Conservation (phyloP, 2,329 filamentous ascomycete genomes). For the Chrysoporthe puriensis region DNA sequence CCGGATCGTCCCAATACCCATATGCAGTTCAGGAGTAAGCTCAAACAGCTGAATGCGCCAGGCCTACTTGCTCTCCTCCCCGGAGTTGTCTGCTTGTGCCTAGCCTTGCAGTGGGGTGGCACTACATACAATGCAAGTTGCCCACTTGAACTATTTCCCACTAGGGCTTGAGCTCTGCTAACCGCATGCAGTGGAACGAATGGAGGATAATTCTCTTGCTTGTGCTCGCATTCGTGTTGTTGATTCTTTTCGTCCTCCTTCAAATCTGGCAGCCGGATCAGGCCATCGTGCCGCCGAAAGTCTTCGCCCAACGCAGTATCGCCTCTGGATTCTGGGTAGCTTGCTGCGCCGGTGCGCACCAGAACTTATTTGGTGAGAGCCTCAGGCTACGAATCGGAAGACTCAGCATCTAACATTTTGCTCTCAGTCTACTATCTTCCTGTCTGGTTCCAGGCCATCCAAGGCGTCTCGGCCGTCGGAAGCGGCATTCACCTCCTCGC, state of each 20-base stretch:
- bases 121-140: conserved; percentile 25
- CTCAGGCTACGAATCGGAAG: no score
- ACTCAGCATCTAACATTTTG: not conserved
- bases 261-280: conserved; percentile 48
- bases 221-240: conserved; percentile 35
- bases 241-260: conserved; percentile 35
- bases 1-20: conserved; percentile 19
- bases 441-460: conserved; percentile 38
- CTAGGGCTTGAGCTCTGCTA: not conserved
- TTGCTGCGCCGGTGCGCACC: conserved; percentile 36
- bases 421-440: conserved; percentile 35
- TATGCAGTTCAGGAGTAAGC: conserved; percentile 29
- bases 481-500: conserved; percentile 38
- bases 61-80: conserved; percentile 30
- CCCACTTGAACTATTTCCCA: not conserved
- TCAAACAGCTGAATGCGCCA: conserved; percentile 32
- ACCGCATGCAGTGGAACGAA: conserved; percentile 32
- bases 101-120: conserved; percentile 35
- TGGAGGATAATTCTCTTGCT: conserved; percentile 38
- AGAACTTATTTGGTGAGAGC: conserved; percentile 7
- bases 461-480: conserved; percentile 36
- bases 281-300: conserved; percentile 51
- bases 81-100: conserved; percentile 31
- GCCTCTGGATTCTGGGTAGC: conserved; percentile 41
- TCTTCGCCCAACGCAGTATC: conserved; percentile 49